These are phyloP conservation scores for Lomentospora prolificans DNA, from an alignment of 2,329 filamentous ascomycete genomes.

Conservation along the genomic window DNA sequence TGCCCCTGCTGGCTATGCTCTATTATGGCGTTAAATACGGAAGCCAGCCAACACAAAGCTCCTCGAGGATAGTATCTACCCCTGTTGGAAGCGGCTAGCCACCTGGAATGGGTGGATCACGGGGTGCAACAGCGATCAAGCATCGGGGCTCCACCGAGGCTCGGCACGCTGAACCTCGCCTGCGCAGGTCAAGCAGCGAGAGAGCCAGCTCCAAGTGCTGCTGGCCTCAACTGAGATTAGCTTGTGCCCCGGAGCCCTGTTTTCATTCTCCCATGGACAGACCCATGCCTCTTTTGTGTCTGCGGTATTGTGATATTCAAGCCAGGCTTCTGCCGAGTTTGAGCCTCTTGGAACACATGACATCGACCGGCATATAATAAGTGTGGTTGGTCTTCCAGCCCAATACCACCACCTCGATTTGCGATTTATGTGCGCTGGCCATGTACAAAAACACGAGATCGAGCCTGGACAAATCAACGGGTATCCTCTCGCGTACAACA, in stretches of 20 bases:
- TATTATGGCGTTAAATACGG: too few relatives aligned
- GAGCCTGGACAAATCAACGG: neutral
- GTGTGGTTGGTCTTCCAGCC: neutral
- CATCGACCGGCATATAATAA: neutral
- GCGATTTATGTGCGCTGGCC: too few relatives aligned
- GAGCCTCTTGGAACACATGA: neutral
- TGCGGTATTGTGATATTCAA: too few relatives aligned
- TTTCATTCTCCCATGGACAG: too few relatives aligned
- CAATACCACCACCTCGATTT: neutral
- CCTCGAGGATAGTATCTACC: neutral
- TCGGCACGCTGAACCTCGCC: neutral
- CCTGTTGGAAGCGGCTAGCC: too few relatives aligned
- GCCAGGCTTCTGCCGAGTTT: neutral
- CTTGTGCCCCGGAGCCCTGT: too few relatives aligned
- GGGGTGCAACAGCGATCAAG: slow-evolving; percentile 4
- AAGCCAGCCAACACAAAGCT: too few relatives aligned
- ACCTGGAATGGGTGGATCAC: neutral
- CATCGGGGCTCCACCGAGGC: neutral
- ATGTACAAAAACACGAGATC: too few relatives aligned
- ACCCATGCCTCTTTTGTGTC: too few relatives aligned
- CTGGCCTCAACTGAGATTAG: too few relatives aligned
- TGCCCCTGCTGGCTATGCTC: too few relatives aligned
- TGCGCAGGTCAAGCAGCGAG: neutral
- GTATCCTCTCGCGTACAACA: neutral
- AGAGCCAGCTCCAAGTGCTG: too few relatives aligned